These are phyloP conservation scores for Trypanosoma cruzi DNA, from an alignment of 208 protist genomes.

Conservation along the genomic window DNA sequence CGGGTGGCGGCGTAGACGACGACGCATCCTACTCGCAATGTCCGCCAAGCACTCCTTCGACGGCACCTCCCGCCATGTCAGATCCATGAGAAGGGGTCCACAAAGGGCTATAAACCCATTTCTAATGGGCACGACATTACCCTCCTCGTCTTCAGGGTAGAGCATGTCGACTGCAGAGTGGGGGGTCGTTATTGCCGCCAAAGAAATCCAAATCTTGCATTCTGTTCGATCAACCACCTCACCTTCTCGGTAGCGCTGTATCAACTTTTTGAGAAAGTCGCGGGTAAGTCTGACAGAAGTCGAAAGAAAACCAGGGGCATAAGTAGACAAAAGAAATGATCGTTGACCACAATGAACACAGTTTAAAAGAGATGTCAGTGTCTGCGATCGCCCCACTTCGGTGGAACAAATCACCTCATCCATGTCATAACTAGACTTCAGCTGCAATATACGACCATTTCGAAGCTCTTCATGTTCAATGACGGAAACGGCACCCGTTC, in stretches of 20 bases:
- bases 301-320: background rate
- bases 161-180: background rate
- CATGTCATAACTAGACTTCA: background rate
- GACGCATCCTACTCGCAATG: background rate
- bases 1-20: background rate
- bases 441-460: background rate
- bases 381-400: background rate
- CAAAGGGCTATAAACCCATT: constrained; percentile 7
- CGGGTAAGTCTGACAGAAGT: background rate
- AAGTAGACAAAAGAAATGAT: background rate
- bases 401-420: background rate
- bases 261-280: background rate
- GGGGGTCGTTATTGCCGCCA: background rate
- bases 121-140: background rate
- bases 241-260: background rate
- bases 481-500: background rate
- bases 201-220: constrained; percentile 1
- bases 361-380: background rate
- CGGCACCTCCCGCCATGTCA: background rate
- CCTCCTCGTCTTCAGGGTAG: background rate
- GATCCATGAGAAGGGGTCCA: constrained; percentile 1
- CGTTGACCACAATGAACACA: background rate
- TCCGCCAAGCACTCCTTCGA: background rate
- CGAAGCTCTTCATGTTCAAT: background rate
- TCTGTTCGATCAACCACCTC: background rate